Conservation (phyloP, 2,329 filamentous ascomycete genomes). For the Diaporthe longicolla region DNA sequence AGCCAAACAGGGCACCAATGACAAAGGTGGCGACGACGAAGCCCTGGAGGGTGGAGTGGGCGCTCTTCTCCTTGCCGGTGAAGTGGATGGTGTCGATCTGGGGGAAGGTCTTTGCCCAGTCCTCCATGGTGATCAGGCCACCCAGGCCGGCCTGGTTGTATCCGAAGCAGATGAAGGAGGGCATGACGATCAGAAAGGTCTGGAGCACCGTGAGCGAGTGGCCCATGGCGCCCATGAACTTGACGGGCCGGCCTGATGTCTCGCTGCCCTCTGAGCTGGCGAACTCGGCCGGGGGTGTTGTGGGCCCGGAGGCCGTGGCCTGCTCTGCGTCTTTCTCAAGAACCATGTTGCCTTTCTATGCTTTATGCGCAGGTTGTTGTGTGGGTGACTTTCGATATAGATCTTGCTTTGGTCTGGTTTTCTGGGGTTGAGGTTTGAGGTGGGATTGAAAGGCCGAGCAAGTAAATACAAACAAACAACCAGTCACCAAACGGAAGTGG, state of each 20-base stretch:
- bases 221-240: constrained; percentile 43
- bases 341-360: constrained; percentile 22
- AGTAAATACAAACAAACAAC: constrained; percentile 10
- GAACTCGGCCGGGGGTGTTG: background rate
- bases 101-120: constrained; percentile 60
- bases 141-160: constrained; percentile 67
- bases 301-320: background rate
- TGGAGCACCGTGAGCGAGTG: constrained; percentile 42
- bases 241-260: constrained; percentile 6
- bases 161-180: constrained; percentile 61
- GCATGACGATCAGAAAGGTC: constrained; percentile 45
- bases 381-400: background rate
- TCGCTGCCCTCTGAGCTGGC: background rate
- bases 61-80: constrained; percentile 56
- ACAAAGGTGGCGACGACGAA: constrained; percentile 45
- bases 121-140: constrained; percentile 55
- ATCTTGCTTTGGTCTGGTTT: background rate
- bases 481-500: background rate
- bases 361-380: background rate
- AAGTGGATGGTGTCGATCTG: constrained; percentile 62
- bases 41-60: constrained; percentile 53
- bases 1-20: constrained; percentile 46
- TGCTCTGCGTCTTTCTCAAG: constrained; percentile 20
- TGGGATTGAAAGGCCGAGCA: too few species aligned
- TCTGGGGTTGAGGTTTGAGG: background rate